phyloP scores from a whole-genome alignment of 192 early-diverging fungal genomes.

The Chytriomyces confervae region DNA sequence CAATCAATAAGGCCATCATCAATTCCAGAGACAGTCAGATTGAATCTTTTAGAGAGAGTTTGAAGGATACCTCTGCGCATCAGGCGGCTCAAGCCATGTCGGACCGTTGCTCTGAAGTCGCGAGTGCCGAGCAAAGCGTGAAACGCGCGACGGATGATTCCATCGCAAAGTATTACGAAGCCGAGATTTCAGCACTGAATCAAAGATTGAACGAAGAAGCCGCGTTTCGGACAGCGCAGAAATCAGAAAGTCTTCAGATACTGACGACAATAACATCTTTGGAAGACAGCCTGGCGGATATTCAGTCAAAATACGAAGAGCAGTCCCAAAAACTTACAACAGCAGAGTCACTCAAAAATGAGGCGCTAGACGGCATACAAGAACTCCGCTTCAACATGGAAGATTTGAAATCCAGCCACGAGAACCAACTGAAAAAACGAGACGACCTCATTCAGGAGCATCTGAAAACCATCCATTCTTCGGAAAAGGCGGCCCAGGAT shows the following conservation, averaged over 20 bases:
- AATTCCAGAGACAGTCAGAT: slow-evolving; percentile 18
- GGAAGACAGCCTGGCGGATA: slow-evolving; percentile 5
- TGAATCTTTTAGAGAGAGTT: slow-evolving; percentile 9
- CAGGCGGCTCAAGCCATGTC: not conserved
- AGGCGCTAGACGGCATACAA: not conserved
- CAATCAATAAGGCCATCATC: slow-evolving; percentile 10
- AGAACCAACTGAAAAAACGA: not conserved
- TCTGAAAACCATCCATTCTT: not conserved
- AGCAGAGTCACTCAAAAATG: not conserved
- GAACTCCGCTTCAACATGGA: not conserved
- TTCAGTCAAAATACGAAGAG: slow-evolving; percentile 14
- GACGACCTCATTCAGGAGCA: not conserved
- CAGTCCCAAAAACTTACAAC: not conserved
- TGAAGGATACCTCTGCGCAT: slow-evolving; percentile 11
- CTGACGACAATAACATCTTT: slow-evolving; percentile 6
- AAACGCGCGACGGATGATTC: not conserved
- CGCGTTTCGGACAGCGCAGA: not conserved
- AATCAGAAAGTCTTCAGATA: slow-evolving; percentile 12
- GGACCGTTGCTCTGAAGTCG: not conserved
- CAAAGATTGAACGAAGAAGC: slow-evolving; percentile 1
- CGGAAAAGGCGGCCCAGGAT: not conserved
- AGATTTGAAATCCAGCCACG: not conserved
- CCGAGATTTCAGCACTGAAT: slow-evolving; percentile 1
- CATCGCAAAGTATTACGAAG: slow-evolving; percentile 15
- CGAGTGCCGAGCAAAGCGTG: not conserved